phyloP scores from a whole-genome alignment of 495 filamentous ascomycete genomes.

The Xylaria acuta region DNA sequence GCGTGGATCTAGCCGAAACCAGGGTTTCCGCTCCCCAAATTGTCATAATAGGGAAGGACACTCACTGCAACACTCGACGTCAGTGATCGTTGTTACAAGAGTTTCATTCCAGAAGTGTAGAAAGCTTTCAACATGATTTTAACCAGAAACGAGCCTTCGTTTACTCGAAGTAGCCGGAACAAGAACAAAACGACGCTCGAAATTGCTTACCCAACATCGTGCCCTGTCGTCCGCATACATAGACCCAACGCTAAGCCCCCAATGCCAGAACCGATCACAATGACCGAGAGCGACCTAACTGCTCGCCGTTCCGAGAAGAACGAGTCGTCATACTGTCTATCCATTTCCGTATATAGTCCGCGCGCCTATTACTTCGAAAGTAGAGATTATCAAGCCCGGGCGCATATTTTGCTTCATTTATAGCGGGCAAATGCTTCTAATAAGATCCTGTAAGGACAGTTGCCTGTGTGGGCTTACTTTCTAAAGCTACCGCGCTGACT shows the following conservation, averaged over 20 bases:
- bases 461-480: background rate
- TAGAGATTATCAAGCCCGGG: background rate
- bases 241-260: constrained; percentile 28
- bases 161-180: background rate
- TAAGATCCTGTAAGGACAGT: background rate
- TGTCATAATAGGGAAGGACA: background rate
- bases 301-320: constrained; percentile 24
- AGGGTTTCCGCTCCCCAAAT: background rate
- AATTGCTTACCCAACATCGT: constrained; percentile 25
- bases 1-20: background rate
- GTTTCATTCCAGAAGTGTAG: background rate
- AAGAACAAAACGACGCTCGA: background rate
- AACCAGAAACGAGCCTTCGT: background rate
- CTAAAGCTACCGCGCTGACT: background rate
- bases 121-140: background rate
- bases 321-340: background rate
- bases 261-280: constrained; percentile 32
- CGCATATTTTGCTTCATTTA: background rate
- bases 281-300: constrained; percentile 20
- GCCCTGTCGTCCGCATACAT: constrained; percentile 26
- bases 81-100: background rate
- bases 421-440: background rate
- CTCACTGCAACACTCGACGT: background rate
- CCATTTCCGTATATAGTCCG: background rate
- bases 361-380: background rate